phyloP scores from a whole-genome alignment of 768 basidiomycete genomes.

The Boletus rubropictus region DNA sequence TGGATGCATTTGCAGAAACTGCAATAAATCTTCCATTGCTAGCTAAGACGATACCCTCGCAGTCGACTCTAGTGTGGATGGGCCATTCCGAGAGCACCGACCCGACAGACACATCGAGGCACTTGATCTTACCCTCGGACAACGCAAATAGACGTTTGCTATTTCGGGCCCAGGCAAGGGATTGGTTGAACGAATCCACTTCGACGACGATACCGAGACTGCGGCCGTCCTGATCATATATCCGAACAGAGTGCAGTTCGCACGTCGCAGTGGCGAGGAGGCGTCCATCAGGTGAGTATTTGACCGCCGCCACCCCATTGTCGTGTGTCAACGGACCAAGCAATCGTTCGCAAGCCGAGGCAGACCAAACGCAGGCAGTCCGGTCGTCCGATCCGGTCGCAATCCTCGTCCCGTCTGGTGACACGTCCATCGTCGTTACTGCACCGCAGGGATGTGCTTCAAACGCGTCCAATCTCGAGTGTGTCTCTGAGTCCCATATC shows the following conservation, averaged over 20 bases:
- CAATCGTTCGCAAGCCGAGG: neutral
- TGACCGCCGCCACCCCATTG: conserved; percentile 3
- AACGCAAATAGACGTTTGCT: conserved; percentile 6
- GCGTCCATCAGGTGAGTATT: conserved; percentile 7
- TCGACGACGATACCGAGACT: neutral
- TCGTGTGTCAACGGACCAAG: conserved; percentile 1
- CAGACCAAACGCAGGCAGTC: conserved; percentile 2
- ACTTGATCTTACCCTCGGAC: conserved; percentile 1
- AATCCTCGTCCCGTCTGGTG: conserved; percentile 9
- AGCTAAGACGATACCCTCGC: neutral
- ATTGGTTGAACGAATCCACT: conserved; percentile 2
- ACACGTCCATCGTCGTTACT: conserved; percentile 6
- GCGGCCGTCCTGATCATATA: conserved; percentile 2
- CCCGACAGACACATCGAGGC: neutral
- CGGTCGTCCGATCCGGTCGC: conserved; percentile 7
- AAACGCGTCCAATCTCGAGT: neutral
- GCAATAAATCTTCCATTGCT: conserved; percentile 9
- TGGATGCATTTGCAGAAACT: neutral
- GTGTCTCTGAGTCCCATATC: conserved; percentile 3
- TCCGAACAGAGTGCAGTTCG: neutral
- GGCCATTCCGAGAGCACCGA: conserved; percentile 1
- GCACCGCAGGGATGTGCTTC: neutral
- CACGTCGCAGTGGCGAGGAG: conserved; percentile 8
- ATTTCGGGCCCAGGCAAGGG: conserved; percentile 4
- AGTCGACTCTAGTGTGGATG: neutral